Base-by-base conservation (phyloP, 768 basidiomycete genomes). In the Cystobasidium tubakii region DNA sequence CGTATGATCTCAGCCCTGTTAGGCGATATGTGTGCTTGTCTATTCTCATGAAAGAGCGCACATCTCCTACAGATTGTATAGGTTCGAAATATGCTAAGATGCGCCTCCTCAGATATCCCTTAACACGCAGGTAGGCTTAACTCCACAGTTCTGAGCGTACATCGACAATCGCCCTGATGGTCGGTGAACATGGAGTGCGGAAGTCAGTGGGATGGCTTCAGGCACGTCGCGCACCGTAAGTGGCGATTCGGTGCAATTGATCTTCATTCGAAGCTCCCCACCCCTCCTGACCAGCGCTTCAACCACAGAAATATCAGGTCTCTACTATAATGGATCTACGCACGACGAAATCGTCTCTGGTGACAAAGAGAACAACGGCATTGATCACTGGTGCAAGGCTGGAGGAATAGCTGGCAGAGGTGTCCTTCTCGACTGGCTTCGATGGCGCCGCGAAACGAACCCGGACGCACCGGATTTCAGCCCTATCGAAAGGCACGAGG, bases 391-490 rank as follows among this genome's bases (percentile, higher is more conserved):
- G 69, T 71, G 69, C 9, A 62, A 75, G 21, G 73, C 73, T 0
- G 73, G 76, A 19, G 76, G 76, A 12, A 77, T 77, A 21, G 73
- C 64, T 1, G 76, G 76, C 4, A 44, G 76, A 15, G 76, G 73
- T 6, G 73, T 77, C 3, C 57, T 77, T 0, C 69, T 77, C 33
- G 76, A 77, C 64, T 77, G 75, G 62, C 50, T 73, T 17, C 21
- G 71, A 17, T 77, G 76, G 76, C 66, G 65, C 36, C 60, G 43
- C n/a, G 34, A 23, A 29, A 53, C 62, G 15, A 39, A 66, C 63
- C 74, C 57, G 12, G 27, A 67, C 29, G 50, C 34, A 36, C 69
- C 54, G 17, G 33, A 34, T 10, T 34, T 53, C 0, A 29, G 15
- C 3, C 70, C 73, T 21, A 46, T 74, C 34, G 62, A 34, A n/a